Conservation (phyloP, 1,139 yeast species). For the Suhomyces bolitotheri region DNA sequence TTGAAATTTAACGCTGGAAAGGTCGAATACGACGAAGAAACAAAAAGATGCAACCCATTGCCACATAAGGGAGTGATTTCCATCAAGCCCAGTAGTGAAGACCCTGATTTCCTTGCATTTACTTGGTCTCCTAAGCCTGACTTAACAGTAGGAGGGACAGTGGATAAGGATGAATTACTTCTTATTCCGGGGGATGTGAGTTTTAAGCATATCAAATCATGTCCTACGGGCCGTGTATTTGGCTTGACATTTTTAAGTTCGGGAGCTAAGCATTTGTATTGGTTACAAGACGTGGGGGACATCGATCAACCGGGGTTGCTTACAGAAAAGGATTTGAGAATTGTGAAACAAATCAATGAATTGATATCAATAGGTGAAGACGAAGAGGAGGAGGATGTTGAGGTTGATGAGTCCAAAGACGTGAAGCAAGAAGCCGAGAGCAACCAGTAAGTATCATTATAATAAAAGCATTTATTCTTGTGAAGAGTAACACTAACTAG, state of each 20-base stretch:
- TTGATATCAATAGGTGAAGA: slow-evolving; percentile 49
- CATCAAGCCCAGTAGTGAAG: slow-evolving; percentile 61
- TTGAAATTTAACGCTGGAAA: slow-evolving; percentile 82
- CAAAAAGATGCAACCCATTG: slow-evolving; percentile 71
- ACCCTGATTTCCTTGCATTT: slow-evolving; percentile 47
- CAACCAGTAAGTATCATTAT: slow-evolving; percentile 11
- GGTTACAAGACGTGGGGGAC: slow-evolving; percentile 86
- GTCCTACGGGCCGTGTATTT: slow-evolving; percentile 82
- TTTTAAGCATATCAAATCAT: slow-evolving; percentile 72
- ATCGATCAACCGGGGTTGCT: slow-evolving; percentile 61
- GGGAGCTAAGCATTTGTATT: slow-evolving; percentile 80
- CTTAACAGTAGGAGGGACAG: slow-evolving; percentile 28
- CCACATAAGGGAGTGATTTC: slow-evolving; percentile 75
- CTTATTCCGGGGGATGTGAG: slow-evolving; percentile 92
- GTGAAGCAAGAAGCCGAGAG: slow-evolving; percentile 45
- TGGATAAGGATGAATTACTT: slow-evolving; percentile 66
- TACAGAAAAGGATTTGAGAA: slow-evolving; percentile 60
- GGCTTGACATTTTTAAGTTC: slow-evolving; percentile 80
- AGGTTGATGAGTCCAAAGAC: slow-evolving; percentile 32
- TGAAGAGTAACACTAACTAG: slow-evolving; percentile 3
- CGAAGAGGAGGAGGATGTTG: slow-evolving; percentile 48
- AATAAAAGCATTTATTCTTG: slow-evolving; percentile 1
- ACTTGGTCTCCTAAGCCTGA: slow-evolving; percentile 43
- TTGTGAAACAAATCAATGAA: slow-evolving; percentile 53
- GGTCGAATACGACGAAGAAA: slow-evolving; percentile 69